Conservation (phyloP, 768 basidiomycete genomes). For the Vishniacozyma victoriae region DNA sequence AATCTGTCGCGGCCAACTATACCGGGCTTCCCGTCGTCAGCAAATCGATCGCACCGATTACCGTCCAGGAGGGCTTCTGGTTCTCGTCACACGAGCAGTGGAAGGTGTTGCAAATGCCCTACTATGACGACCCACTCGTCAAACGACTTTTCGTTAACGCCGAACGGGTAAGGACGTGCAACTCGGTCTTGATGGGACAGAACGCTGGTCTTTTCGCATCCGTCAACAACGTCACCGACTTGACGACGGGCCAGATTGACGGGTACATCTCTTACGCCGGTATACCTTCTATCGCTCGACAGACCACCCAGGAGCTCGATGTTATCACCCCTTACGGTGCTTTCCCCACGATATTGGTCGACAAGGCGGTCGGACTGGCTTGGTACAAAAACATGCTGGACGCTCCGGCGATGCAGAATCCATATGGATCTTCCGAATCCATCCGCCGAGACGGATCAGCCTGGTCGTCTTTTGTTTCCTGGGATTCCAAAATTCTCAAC, state of each 20-base stretch:
- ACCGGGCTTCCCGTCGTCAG: too few species aligned
- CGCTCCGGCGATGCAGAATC: slow-evolving; percentile 2
- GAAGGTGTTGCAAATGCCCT: slow-evolving; percentile 2
- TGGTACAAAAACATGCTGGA: slow-evolving; percentile 1
- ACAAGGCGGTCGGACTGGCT: neutral
- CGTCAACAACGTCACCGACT: slow-evolving; percentile 2
- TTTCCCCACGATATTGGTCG: slow-evolving; percentile 1
- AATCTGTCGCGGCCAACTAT: too few species aligned
- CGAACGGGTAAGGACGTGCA: neutral
- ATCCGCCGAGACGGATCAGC: neutral
- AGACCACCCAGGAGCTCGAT: neutral
- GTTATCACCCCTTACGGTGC: neutral
- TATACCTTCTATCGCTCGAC: slow-evolving; percentile 1
- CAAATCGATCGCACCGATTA: neutral
- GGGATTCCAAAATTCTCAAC: neutral
- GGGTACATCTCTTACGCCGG: slow-evolving; percentile 2
- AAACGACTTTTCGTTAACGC: slow-evolving; percentile 2
- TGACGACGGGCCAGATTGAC: neutral
- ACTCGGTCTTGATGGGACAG: slow-evolving; percentile 1
- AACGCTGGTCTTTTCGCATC: slow-evolving; percentile 1
- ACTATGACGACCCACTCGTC: neutral
- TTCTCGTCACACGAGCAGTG: slow-evolving; percentile 2
- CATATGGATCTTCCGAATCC: neutral
- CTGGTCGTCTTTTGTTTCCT: neutral
- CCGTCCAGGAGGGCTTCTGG: slow-evolving; percentile 3